phyloP scores from a whole-genome alignment of 805 yeast species.

The Suhomyces sp. region DNA sequence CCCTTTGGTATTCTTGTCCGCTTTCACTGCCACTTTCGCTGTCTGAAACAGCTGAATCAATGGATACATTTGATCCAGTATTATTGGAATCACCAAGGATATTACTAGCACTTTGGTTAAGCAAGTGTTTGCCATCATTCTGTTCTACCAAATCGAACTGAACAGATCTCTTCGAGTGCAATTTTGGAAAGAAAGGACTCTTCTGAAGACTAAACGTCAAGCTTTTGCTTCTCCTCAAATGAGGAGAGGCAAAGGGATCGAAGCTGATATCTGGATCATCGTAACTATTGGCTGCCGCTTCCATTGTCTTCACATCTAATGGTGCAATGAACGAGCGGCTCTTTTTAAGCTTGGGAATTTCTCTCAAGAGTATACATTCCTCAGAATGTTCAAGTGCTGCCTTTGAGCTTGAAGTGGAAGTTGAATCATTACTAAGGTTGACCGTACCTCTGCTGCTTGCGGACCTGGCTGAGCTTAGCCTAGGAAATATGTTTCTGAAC shows the following conservation, averaged over 20 bases:
- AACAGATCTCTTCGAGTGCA: conserved; percentile 6
- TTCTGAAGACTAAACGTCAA: conserved; percentile 4
- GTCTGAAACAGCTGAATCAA: no score
- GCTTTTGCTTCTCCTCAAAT: conserved; percentile 10
- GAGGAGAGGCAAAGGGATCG: conserved; percentile 13
- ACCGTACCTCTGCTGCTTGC: background rate
- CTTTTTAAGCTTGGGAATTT: conserved; percentile 6
- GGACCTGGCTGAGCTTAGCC: background rate
- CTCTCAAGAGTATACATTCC: conserved; percentile 1
- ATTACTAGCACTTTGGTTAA: no score
- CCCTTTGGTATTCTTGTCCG: no score
- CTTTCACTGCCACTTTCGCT: no score
- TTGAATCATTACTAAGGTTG: conserved; percentile 1
- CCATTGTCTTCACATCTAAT: conserved; percentile 1
- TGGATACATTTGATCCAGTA: no score
- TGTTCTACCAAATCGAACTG: conserved; percentile 3
- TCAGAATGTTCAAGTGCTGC: background rate
- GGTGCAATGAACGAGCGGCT: conserved; percentile 6
- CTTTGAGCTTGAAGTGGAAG: background rate
- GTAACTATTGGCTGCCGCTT: conserved; percentile 3
- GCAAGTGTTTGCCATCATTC: background rate
- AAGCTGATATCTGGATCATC: conserved; percentile 11
- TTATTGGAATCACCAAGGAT: no score
- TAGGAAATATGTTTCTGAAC: background rate
- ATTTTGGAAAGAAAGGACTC: conserved; percentile 1